phyloP scores from a whole-genome alignment of 345 rosid genomes.

The Citrus mangshanensis region DNA sequence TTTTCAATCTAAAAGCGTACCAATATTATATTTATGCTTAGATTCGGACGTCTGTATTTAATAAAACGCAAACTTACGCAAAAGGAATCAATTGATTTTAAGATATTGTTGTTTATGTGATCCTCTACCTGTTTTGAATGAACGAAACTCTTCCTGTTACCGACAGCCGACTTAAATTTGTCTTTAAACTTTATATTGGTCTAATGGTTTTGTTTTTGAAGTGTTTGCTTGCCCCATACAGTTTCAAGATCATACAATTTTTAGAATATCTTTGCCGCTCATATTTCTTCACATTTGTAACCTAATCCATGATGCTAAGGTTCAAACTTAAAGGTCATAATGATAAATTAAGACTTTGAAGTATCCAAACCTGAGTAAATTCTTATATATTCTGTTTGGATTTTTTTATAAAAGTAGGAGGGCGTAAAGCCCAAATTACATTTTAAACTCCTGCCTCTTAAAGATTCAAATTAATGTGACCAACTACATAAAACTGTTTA shows the following conservation, averaged over 20 bases:
- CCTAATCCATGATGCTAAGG: not conserved
- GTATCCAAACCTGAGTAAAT: rapidly evolving
- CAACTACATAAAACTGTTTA: no score
- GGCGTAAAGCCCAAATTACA: no score
- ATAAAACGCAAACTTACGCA: not conserved
- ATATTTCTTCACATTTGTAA: not conserved
- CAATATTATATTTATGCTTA: not conserved
- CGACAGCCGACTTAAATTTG: not conserved
- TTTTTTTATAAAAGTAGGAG: no score
- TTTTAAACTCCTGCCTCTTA: no score
- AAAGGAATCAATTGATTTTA: not conserved
- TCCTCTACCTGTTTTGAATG: not conserved
- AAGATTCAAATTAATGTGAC: no score
- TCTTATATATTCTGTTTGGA: no score
- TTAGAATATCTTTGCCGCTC: not conserved
- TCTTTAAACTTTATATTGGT: not conserved
- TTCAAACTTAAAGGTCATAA: not conserved
- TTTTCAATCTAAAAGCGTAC: not conserved
- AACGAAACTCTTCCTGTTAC: not conserved
- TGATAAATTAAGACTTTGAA: no score
- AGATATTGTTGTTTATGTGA: not conserved
- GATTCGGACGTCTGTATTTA: not conserved
- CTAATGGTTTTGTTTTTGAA: not conserved
- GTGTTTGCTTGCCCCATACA: not conserved
- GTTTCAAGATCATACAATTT: not conserved